Base-by-base conservation (phyloP, 805 yeast genomes). In the Spathaspora boniae region DNA sequence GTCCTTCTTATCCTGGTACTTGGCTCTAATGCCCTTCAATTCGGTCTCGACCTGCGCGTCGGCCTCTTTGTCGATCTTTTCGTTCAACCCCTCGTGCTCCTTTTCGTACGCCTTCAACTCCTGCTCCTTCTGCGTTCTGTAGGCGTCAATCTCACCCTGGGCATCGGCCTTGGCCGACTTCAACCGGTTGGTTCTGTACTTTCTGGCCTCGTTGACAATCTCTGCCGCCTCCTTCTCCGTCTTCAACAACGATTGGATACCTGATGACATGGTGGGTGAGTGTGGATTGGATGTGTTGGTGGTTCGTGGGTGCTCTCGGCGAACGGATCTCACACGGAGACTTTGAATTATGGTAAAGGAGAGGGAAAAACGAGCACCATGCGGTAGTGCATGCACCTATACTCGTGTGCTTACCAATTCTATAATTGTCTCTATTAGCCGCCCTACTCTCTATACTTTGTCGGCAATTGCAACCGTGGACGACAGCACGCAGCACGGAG, bases 151-250 rank as follows among this genome's bases (percentile, higher is more conserved):
- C 63, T 93, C 98, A 38, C 72, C 67, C 45, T 87, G 83, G 24
- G 98, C 98, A 60, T 93, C 98, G 16, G 82, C 68, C 70, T 88
- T 91, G 35, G 98, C 96, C 31, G 93, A 89, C 76, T 91, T 93
- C 59, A 93, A 74, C 47, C 88, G 84, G 48, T 78, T 82, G 27
- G 93, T 75, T 64, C 96, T 86, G 69, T 82, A 87, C 51, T 81
- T 75, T 72, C 98, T 86, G 16, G 98, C 97, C 58, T 84, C 83
- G 53, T 89, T 75, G 43, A 93, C 98, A 45, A 89, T 85, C 50
- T 82, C 89, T 51, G 95, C 97, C n/a, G 98, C 98, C 53, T 86
- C 91, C 66, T 85, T 87, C 70, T 93, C 98, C 44, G 98, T 95
- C 73, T 84, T 81, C 43, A 81, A 69, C 40, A 81, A 74, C 46